Conservation (phyloP, 1,284 basidiomycete species). For the Heterobasidion parviporum region DNA sequence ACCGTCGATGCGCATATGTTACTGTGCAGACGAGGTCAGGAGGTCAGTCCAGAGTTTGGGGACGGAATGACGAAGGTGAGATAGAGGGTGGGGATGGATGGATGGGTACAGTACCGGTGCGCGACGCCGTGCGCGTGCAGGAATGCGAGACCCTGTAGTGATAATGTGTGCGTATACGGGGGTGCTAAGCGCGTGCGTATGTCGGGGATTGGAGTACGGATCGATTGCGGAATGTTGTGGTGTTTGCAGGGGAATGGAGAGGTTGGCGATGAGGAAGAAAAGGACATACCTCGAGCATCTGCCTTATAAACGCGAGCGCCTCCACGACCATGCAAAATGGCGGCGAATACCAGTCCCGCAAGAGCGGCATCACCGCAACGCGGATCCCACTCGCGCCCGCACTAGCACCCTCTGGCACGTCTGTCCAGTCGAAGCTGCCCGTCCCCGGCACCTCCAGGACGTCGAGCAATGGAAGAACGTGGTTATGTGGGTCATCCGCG, state of each 20-base stretch:
- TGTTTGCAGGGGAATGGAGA: neutral
- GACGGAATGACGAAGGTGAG: neutral
- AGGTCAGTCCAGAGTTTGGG: neutral
- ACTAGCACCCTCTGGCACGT: neutral
- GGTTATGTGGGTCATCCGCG: conserved; percentile 1
- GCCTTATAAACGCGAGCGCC: neutral
- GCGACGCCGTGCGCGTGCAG: conserved; percentile 1
- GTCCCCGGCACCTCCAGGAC: neutral
- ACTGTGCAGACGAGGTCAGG: neutral
- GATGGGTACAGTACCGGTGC: neutral
- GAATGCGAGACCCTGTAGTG: neutral
- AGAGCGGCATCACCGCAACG: conserved; percentile 1
- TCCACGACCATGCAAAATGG: neutral
- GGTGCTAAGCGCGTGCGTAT: too few species aligned
- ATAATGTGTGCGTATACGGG: too few species aligned
- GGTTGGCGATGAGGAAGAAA: neutral
- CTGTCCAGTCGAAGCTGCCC: too few species aligned
- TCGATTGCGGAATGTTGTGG: too few species aligned
- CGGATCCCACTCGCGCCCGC: neutral
- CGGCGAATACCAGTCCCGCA: neutral
- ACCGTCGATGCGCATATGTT: neutral
- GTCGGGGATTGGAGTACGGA: too few species aligned
- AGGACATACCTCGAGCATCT: conserved; percentile 1
- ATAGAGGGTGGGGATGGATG: neutral
- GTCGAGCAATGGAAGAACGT: neutral